Evolutionary conservation across 768 basidiomycete species (phyloP), one percentile per base, ranked within the genome.

Genomic region (Tricholoma saponaceum): DNA sequence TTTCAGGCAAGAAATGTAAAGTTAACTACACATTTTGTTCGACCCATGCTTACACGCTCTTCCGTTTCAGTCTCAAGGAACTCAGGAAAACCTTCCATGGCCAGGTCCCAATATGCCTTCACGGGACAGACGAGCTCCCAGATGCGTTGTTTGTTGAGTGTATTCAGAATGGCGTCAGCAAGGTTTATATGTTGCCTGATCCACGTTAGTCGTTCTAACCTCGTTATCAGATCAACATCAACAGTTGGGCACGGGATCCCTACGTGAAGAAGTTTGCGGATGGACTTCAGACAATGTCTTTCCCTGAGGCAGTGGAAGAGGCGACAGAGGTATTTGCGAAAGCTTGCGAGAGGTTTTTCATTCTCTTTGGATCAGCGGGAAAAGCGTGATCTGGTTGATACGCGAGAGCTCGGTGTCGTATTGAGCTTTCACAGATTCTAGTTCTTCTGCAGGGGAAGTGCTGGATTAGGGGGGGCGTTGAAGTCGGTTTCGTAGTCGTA

Each of bases 181-280:
- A 80, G 67, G 77, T 56, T 18, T 9, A 54, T 8, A 51, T 32
- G 7, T 5, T 30, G 30, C 30, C 30, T 30, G 30, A 10, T 6
- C 30, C 30, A 30, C 4, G 30, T 30, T 25, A 47, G 3, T 13
- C 9, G 32, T 35, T 46, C 33, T 33, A 9, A 47, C 26, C 26
- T 35, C 49, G 25, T 20, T 14, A 25, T 1, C 41, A 76, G 74
- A 74, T 80, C 51, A 80, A 80, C 49, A 70, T 80, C 57, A 79
- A 80, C 58, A 75, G 75, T 56, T 79, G 77, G 76, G 77, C 68
- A 1, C 73, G 77, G 28, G 76, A 79, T 64, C 74, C 74, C 14
- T 79, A 80, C 54, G 72, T 70, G 2, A 72, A 73, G 57, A 57
- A 58, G 0, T 61, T 80, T 5, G 68, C 69, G 3, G 68, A 69